phyloP scores from a whole-genome alignment of 768 basidiomycete species.

The Agaricus sinodeliciosus region DNA sequence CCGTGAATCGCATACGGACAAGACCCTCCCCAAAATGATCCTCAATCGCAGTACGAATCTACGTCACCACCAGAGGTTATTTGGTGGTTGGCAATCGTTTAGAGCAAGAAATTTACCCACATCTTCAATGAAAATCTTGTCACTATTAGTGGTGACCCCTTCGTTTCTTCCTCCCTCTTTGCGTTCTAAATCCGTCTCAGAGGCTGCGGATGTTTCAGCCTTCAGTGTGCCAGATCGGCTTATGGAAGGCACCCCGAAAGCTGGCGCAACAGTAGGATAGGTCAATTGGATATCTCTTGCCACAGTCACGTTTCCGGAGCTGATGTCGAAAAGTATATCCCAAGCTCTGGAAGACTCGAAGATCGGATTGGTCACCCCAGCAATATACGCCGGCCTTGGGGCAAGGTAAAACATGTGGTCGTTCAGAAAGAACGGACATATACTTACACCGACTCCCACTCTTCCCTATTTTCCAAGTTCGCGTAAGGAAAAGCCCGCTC shows the following conservation, averaged over 20 bases:
- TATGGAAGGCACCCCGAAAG: conserved; percentile 36
- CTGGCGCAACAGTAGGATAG: conserved; percentile 41
- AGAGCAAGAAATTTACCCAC: conserved; percentile 40
- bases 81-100: not conserved
- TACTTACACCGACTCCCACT: conserved; percentile 83
- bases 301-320: conserved; percentile 79
- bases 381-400: conserved; percentile 82
- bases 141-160: conserved; percentile 53
- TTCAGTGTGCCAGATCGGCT: conserved; percentile 57
- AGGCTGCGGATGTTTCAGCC: conserved; percentile 53
- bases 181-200: conserved; percentile 69
- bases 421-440: not conserved
- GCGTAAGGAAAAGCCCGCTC: conserved; percentile 95
- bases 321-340: conserved; percentile 93
- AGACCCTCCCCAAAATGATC: conserved; percentile 87
- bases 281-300: conserved; percentile 74
- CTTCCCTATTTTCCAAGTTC: conserved; percentile 80
- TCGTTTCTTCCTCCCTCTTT: conserved; percentile 57
- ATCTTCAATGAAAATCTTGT: conserved; percentile 91
- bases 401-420: conserved; percentile 3
- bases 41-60: conserved; percentile 86
- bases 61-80: not conserved
- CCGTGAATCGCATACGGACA: conserved; percentile 84
- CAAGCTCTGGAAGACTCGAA: conserved; percentile 84
- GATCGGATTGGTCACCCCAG: conserved; percentile 96